Conservation (phyloP, 1,284 basidiomycete genomes). For the Cutaneotrichosporon sp. region DNA sequence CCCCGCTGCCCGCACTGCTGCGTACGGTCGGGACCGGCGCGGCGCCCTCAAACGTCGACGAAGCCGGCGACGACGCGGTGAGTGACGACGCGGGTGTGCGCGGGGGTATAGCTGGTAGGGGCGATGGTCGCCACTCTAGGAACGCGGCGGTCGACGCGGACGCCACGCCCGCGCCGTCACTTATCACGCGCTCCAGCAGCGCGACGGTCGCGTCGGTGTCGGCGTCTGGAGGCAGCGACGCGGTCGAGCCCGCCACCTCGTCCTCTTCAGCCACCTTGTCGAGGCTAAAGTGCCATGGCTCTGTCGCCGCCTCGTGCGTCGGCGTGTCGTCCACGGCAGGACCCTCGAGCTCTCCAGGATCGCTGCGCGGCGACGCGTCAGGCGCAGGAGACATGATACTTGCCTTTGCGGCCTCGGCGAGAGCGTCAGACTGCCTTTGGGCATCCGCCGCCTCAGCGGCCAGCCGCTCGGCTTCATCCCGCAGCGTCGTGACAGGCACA, state of each 20-base stretch:
- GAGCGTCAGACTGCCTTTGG: background rate
- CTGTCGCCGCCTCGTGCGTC: background rate
- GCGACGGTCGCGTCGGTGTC: slow-evolving; percentile 2
- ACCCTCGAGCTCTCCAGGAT: background rate
- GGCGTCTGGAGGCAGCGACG: slow-evolving; percentile 3
- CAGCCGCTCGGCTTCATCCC: slow-evolving; percentile 5
- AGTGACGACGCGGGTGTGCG: background rate
- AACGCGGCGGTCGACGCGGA: slow-evolving; percentile 19
- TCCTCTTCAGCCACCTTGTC: no score
- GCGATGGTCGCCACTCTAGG: slow-evolving; percentile 25
- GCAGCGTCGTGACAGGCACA: slow-evolving; percentile 12
- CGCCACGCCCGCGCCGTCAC: slow-evolving; percentile 1
- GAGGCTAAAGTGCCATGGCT: background rate
- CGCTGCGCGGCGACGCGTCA: background rate
- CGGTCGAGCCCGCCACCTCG: background rate
- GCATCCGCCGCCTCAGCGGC: background rate
- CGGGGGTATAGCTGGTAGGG: background rate
- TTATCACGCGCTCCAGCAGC: slow-evolving; percentile 10
- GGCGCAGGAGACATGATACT: background rate
- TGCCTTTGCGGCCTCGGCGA: background rate
- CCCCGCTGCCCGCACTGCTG: slow-evolving; percentile 31
- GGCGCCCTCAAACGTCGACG: slow-evolving; percentile 11
- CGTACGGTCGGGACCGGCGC: slow-evolving; percentile 37
- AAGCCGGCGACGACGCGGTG: slow-evolving; percentile 17
- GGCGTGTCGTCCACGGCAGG: background rate